A percentile compares a stretch with the other conserved stretches of the same genome.
phyloP scores from a whole-genome alignment of 176 grass and related monocot species.

The Melocanna baccifera region DNA sequence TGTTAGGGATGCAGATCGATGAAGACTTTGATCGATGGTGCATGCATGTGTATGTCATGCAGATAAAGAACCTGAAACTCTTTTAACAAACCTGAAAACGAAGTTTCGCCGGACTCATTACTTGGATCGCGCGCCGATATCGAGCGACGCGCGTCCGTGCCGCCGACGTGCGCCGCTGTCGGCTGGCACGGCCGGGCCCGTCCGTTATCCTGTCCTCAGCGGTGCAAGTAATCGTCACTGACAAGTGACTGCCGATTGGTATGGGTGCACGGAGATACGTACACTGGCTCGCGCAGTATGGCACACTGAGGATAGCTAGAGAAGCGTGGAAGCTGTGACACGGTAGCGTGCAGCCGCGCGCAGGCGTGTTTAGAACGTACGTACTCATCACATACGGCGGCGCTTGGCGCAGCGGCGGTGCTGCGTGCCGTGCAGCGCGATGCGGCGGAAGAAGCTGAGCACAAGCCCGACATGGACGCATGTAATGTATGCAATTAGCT shows the following conservation, averaged over 20 bases:
- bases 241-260: too few relatives aligned
- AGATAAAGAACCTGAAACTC: neutral
- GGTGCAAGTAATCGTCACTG: neutral
- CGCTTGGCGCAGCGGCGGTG: neutral
- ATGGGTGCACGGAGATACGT: too few relatives aligned
- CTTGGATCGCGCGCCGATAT: too few relatives aligned
- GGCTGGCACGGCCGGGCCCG: too few relatives aligned
- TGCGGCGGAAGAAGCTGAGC: neutral
- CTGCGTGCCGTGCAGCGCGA: neutral
- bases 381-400: neutral
- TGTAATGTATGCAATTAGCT: neutral
- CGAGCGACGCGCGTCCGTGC: slow-evolving; percentile 8
- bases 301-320: neutral
- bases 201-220: neutral
- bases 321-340: neutral
- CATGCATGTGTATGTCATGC: neutral
- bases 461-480: neutral
- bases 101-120: neutral
- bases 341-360: too few relatives aligned
- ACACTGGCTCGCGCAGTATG: neutral
- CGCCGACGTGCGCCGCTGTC: neutral
- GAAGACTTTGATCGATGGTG: too few relatives aligned
- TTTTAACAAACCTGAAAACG: neutral
- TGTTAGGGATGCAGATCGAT: too few relatives aligned
- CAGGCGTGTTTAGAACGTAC: too few relatives aligned